Conservation (phyloP, 2,329 filamentous ascomycete genomes). For the Ceratocystis albifundus region DNA sequence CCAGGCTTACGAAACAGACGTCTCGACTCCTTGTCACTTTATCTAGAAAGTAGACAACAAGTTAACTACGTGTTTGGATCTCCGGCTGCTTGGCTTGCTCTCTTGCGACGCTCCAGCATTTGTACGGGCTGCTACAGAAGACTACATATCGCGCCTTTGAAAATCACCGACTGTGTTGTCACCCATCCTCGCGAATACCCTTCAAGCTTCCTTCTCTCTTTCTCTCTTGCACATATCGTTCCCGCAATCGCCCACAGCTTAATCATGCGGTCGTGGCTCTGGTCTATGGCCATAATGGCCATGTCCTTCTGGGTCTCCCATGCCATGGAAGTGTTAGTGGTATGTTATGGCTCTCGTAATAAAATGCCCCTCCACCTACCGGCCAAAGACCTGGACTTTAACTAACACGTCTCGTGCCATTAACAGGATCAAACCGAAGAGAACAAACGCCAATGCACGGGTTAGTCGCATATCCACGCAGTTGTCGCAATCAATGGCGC, state of each 20-base stretch:
- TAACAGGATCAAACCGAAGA: constrained; percentile 53
- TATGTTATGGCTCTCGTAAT: constrained; percentile 14
- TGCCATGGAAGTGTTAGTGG: constrained; percentile 46
- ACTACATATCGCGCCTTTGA: no score
- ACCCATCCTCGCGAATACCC: no score
- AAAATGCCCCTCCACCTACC: constrained; percentile 17
- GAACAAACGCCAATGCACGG: constrained; percentile 69
- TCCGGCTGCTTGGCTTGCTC: neutral
- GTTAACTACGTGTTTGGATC: neutral
- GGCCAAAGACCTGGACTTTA: neutral
- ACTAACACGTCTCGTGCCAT: constrained; percentile 5
- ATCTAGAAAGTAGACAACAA: neutral
- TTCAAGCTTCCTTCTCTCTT: no score
- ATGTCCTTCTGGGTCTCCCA: constrained; percentile 43
- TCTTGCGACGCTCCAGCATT: neutral
- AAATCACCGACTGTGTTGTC: no score
- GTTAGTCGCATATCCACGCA: neutral
- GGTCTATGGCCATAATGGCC: constrained; percentile 32
- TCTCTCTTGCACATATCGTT: neutral
- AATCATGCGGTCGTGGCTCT: constrained; percentile 22
- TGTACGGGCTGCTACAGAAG: no score
- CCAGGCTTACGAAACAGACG: neutral
- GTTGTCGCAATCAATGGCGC: constrained; percentile 22
- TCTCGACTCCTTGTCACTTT: neutral
- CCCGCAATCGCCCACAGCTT: neutral